Evolutionary conservation across 202 grass and related monocot genomes (phyloP).

Genomic region (Miscanthus sacchariflorus): DNA sequence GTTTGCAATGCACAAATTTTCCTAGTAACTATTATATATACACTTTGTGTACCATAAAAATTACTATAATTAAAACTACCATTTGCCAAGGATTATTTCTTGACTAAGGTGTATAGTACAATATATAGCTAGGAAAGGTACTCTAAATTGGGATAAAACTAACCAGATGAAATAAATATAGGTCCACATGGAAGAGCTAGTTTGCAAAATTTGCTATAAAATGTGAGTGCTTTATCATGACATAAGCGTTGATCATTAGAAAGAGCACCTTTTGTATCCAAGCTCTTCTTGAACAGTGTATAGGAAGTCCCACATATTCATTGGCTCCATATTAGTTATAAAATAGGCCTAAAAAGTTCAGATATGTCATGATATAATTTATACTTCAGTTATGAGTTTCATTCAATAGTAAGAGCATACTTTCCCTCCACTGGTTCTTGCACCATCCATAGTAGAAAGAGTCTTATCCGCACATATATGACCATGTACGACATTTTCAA

Average conservation of each 20-base stretch:
- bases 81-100: no score
- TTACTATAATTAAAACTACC: no score
- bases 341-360: conserved; percentile 62
- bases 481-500: conserved; percentile 81
- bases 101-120: no score
- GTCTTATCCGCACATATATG: conserved; percentile 81
- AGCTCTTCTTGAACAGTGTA: conserved; percentile 60
- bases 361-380: neutral
- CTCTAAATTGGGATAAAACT: no score
- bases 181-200: no score
- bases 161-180: no score
- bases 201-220: neutral
- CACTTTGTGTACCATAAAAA: no score
- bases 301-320: conserved; percentile 38
- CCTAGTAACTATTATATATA: no score
- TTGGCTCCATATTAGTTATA: conserved; percentile 80
- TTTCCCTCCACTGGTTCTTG: conserved; percentile 61
- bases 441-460: conserved; percentile 50
- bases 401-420: conserved; percentile 33
- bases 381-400: neutral
- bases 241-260: neutral
- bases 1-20: no score
- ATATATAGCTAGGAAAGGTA: no score
- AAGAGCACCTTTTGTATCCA: conserved; percentile 69
- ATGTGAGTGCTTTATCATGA: no score